Evolutionary conservation across 306 rosid species (phyloP), one percentile per base, ranked within the genome.

Genomic region (Echinosophora koreensis): DNA sequence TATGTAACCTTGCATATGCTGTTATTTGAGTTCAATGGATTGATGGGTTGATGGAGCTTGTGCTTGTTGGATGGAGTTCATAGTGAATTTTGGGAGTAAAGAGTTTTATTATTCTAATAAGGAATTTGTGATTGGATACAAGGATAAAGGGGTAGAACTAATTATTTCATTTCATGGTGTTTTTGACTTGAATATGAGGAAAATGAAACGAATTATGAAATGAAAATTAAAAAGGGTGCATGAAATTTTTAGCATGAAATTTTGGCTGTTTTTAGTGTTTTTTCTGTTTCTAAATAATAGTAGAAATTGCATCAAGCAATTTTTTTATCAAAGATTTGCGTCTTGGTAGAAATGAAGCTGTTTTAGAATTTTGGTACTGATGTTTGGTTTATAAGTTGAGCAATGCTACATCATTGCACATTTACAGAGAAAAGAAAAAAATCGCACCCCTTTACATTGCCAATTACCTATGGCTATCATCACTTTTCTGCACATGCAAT

Each of bases 11-110:
- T 69, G 82, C 18, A 3, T 73, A 46, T 55, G 17, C 4, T 75
- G n/a, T 65, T 58, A n/a, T 15, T 71, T 56, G 27, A 12, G 51
- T 69, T 66, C 9, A 28, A 11, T 74, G 79, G 17, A 81, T 64
- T 44, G 68, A 66, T 66, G n/a, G 9, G 22, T 66, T 69, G 77
- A 10, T 54, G 18, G 22, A 61, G 44, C 52, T 15, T 69, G 13
- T 57, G 52, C 49, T 12, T 73, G 5, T 59, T 58, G 38, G 75
- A 52, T 52, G n/a, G 55, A 68, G 38, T 70, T 81, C 49, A 4
- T 11, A 15, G 32, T 57, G 5, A 13, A 22, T 59, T 74, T 66
- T 49, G 4, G 8, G 3, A 13, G 13, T 30, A 8, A 62, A 41
- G 28, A 65, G 49, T 9, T 11, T 5, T 5, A 7, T 34, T n/a